Percentiles rank a stretch among this genome's conserved stretches.
Conservation (phyloP, 2,329 filamentous ascomycete genomes). For the Sporothrix mexicana region DNA sequence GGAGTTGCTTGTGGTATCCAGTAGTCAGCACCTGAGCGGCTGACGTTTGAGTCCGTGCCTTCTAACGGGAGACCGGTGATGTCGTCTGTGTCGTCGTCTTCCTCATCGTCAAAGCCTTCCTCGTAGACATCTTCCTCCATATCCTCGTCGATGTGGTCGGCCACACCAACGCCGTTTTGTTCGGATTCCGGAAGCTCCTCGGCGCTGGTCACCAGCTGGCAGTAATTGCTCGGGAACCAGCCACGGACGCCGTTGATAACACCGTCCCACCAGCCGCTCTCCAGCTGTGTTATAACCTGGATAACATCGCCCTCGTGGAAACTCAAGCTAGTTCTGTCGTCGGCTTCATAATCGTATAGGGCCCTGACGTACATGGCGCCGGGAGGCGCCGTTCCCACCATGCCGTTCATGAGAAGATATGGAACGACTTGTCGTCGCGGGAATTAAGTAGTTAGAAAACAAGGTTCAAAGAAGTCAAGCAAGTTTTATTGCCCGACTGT, state of each 20-base stretch:
- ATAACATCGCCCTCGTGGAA: constrained; percentile 98
- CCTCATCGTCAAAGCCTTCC: constrained; percentile 70
- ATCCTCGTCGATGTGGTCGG: constrained; percentile 65
- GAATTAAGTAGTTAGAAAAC: background rate
- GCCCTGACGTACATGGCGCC: constrained; percentile 90
- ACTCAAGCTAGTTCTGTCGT: constrained; percentile 94
- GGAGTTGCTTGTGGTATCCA: constrained; percentile 98
- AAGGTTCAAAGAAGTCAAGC: background rate
- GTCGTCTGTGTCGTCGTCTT: constrained; percentile 58
- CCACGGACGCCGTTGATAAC: constrained; percentile 95
- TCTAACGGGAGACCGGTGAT: constrained; percentile 68
- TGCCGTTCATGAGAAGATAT: constrained; percentile 61
- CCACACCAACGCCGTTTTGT: constrained; percentile 59
- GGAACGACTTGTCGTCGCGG: background rate
- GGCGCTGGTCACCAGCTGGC: constrained; percentile 78
- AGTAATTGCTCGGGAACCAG: constrained; percentile 99
- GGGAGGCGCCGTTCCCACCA: constrained; percentile 63
- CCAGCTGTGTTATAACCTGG: constrained; percentile 95
- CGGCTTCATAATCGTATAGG: constrained; percentile 96
- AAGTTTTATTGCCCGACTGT: constrained; percentile 2
- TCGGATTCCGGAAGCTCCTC: constrained; percentile 72
- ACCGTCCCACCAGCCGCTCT: constrained; percentile 99
- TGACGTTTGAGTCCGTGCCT: constrained; percentile 60
- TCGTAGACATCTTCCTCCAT: constrained; percentile 72
- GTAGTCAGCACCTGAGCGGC: constrained; percentile 88